Percentiles rank a stretch among this genome's conserved stretches.
Evolutionary conservation across 148 eudicot genomes (phyloP).

Genomic region (Chenopodium berlandieri): DNA sequence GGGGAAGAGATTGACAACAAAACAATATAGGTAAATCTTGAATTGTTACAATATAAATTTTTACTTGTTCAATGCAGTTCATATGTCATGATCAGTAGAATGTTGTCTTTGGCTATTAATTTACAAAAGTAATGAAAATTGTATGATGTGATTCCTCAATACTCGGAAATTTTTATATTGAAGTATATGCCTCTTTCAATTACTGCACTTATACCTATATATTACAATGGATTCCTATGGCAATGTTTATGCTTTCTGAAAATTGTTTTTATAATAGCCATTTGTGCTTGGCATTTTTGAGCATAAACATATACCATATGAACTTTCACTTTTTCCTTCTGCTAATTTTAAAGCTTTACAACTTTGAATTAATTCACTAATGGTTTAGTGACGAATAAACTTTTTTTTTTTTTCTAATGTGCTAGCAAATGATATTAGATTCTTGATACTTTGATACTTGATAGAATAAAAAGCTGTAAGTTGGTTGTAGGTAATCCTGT

Average conservation of each 20-base stretch:
- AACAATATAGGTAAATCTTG: slow-evolving; percentile 2
- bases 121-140: not conserved
- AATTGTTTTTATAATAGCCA: not conserved
- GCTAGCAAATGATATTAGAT: not conserved
- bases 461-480: not conserved
- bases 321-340: not conserved
- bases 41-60: not conserved
- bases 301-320: not conserved
- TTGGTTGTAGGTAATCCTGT: not conserved
- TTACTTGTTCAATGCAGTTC: not conserved
- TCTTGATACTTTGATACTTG: not conserved
- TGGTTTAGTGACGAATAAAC: not conserved
- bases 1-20: not conserved
- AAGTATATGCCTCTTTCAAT: not conserved
- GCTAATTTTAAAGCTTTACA: not conserved
- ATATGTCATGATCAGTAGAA: not conserved
- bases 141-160: not conserved
- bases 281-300: not conserved
- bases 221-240: not conserved
- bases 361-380: not conserved
- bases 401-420: too few species aligned
- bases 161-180: not conserved
- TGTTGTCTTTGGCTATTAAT: not conserved
- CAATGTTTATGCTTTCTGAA: too few species aligned
- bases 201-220: not conserved